Base-by-base conservation (phyloP, 2,329 filamentous ascomycete genomes). In the Exophiala sp. region DNA sequence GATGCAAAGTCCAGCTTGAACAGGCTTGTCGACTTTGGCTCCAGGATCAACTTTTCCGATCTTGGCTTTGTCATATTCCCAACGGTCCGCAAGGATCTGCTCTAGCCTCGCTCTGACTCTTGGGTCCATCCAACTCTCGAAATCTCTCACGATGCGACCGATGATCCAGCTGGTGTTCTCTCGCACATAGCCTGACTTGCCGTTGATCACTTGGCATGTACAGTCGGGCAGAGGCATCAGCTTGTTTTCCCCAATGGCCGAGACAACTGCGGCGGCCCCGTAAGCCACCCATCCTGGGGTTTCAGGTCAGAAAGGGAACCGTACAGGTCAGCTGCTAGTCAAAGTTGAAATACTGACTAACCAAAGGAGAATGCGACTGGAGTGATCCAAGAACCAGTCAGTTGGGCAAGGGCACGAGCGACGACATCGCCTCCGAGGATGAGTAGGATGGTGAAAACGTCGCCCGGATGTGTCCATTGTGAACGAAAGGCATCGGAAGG, bases 161-260 rank as follows among this genome's bases (percentile, higher is more conserved):
- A 75, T 57, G 3, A 74, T 59, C 71, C 71, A 75, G 16, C 60
- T 65, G 10, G 61, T 60, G 46, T 74, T 74, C 2, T 65, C 60
- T 1, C 69, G 63, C 3, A 59, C 58, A 50, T 69, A 68, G 1
- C 70, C 67, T 13, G 57, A 43, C 16, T 50, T 45, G 23, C 44
- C 58, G 50, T 71, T 70, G 30, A 56, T 52, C 16, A 58, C 50
- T 42, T 72, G 66, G 14, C 73, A 64, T 4, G 40, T 48, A 61
- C 56, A 50, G 24, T 57, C 55, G 1, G 73, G 66, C 24, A 56
- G 45, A 6, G 69, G 70, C 58, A 70, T 64, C 11, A 70, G 57
- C 35, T 53, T 57, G 54, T 63, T 62, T 24, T 67, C 65, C 2
- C 68, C 65, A 13, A 68, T 43, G 1, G 61, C 53, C 2, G 43